These are phyloP conservation scores for Aspergillus proliferans DNA, from an alignment of 2,329 filamentous ascomycete species.

Conservation along the genomic window DNA sequence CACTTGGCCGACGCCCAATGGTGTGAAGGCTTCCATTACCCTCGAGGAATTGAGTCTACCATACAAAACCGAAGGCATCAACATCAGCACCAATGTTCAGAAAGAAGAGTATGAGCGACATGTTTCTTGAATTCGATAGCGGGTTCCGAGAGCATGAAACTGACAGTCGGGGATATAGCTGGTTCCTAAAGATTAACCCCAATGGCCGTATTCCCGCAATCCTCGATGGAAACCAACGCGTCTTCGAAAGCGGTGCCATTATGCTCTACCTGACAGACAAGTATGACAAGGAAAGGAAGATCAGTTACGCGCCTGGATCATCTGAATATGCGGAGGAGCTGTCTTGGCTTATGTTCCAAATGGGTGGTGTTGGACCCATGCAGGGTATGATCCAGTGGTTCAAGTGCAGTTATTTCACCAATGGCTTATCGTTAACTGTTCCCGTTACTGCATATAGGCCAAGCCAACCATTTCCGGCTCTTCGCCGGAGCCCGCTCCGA, in stretches of 20 bases:
- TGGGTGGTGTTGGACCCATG: conserved; percentile 37
- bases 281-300: conserved; percentile 39
- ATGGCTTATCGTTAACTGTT: background rate
- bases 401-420: background rate
- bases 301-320: conserved; percentile 39
- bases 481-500: conserved; percentile 39
- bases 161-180: conserved; percentile 13
- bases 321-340: conserved; percentile 40
- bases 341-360: conserved; percentile 44
- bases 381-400: conserved; percentile 18
- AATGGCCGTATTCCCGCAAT: conserved; percentile 46
- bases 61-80: conserved; percentile 31
- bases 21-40: conserved; percentile 32
- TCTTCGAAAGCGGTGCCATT: conserved; percentile 44
- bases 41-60: conserved; percentile 32
- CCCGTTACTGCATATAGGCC: conserved; percentile 22
- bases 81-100: conserved; percentile 40
- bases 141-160: background rate
- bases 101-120: conserved; percentile 31
- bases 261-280: conserved; percentile 41
- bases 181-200: conserved; percentile 45
- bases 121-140: background rate
- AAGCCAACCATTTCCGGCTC: conserved; percentile 45
- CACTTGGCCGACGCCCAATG: conserved; percentile 26
- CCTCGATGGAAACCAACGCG: conserved; percentile 32